Evolutionary conservation across 1,139 yeast species (phyloP).

Genomic region (Magnusiomyces clavatus): DNA sequence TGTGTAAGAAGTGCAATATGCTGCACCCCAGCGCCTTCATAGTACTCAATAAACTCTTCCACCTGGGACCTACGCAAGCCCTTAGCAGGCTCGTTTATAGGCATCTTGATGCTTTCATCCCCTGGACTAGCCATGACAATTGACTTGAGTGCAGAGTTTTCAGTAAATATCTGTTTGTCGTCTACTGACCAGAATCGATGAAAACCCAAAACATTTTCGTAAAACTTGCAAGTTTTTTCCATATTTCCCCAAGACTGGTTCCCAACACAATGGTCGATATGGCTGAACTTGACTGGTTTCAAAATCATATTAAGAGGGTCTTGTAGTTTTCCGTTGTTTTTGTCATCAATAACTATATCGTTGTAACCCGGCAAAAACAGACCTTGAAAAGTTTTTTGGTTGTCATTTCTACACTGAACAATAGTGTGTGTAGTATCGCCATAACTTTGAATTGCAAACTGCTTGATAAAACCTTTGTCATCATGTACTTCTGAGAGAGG

Average conservation of each 20-base stretch:
- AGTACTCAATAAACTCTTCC: conserved; percentile 69
- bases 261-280: conserved; percentile 74
- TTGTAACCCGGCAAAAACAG: conserved; percentile 51
- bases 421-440: conserved; percentile 66
- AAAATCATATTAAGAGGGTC: neutral
- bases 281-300: conserved; percentile 11
- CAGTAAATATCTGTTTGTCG: conserved; percentile 63
- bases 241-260: conserved; percentile 66
- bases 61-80: conserved; percentile 65
- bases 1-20: conserved; percentile 64
- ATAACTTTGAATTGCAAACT: conserved; percentile 52
- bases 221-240: conserved; percentile 49
- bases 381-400: conserved; percentile 18
- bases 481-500: conserved; percentile 41
- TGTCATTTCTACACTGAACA: conserved; percentile 38
- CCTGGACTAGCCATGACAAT: conserved; percentile 62
- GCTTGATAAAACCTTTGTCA: conserved; percentile 41
- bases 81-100: conserved; percentile 74
- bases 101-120: conserved; percentile 63
- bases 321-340: conserved; percentile 1
- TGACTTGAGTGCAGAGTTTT: conserved; percentile 59
- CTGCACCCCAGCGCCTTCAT: conserved; percentile 78
- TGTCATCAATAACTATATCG: conserved; percentile 18
- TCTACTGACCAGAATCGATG: conserved; percentile 81
- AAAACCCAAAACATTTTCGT: conserved; percentile 59